Conservation (phyloP, 768 basidiomycete genomes). For the Mycena pura region DNA sequence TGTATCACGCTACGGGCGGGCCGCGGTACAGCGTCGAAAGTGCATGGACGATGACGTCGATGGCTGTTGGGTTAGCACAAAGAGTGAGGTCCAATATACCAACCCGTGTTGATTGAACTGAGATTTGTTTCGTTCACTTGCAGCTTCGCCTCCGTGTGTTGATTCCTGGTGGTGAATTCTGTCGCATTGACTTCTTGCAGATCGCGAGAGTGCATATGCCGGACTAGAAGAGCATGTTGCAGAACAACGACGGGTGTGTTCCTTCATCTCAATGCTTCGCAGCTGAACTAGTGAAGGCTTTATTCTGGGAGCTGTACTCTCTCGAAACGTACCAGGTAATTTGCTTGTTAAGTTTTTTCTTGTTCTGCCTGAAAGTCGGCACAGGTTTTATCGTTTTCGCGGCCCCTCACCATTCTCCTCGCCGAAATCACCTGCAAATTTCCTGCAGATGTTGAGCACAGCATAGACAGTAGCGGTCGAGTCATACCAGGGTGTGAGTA, state of each 20-base stretch:
- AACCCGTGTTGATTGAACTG: background rate
- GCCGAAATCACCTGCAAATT: constrained; percentile 27
- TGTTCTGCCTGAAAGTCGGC: background rate
- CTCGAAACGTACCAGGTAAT: constrained; percentile 31
- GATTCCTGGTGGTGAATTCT: too few species aligned
- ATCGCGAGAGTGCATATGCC: constrained; percentile 1
- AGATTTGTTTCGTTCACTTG: background rate
- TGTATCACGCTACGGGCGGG: constrained; percentile 20
- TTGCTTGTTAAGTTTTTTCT: background rate
- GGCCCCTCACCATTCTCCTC: constrained; percentile 11
- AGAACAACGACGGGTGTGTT: background rate
- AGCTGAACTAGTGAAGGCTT: background rate
- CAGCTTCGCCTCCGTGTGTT: constrained; percentile 8
- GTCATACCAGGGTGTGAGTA: background rate
- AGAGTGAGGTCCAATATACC: background rate
- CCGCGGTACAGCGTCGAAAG: constrained; percentile 34
- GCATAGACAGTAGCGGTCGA: background rate
- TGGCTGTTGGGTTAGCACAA: constrained; percentile 36
- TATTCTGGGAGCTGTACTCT: constrained; percentile 17
- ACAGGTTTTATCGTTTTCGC: constrained; percentile 36
- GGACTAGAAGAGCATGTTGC: background rate
- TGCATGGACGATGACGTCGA: constrained; percentile 39
- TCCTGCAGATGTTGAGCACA: constrained; percentile 5
- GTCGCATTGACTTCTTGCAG: background rate
- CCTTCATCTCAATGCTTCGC: background rate